Evolutionary conservation across 2,329 filamentous ascomycete genomes (phyloP).

Genomic region (Paecilomyces niveus): DNA sequence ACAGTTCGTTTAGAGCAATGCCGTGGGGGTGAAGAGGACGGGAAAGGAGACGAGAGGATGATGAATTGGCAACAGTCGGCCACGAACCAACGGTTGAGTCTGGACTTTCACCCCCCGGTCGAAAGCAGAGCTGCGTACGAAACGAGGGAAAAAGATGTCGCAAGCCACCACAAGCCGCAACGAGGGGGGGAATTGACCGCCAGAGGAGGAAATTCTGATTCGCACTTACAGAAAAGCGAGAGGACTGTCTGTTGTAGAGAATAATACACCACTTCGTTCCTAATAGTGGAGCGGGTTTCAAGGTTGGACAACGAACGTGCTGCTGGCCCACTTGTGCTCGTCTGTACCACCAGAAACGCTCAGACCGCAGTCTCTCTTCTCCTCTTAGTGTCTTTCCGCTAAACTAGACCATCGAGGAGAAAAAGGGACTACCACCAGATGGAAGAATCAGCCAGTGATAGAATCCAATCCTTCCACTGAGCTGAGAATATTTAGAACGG

Average conservation of each 20-base stretch:
- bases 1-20: neutral
- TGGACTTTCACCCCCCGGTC: neutral
- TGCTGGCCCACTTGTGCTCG: neutral
- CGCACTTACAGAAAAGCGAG: neutral
- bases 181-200: neutral
- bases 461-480: neutral
- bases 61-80: neutral
- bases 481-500: neutral
- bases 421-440: neutral
- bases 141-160: neutral
- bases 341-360: neutral
- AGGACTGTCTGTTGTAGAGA: neutral
- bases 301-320: neutral
- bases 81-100: neutral
- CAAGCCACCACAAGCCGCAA: neutral
- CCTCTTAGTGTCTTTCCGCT: neutral
- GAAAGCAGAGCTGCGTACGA: neutral
- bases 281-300: neutral
- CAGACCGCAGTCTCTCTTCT: neutral
- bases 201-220: neutral
- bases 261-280: neutral
- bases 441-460: neutral
- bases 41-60: neutral
- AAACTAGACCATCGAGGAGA: neutral
- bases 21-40: neutral